Percentiles rank a stretch among this genome's conserved stretches.
phyloP scores from a whole-genome alignment of 345 rosid genomes.

The Turnera subulata region DNA sequence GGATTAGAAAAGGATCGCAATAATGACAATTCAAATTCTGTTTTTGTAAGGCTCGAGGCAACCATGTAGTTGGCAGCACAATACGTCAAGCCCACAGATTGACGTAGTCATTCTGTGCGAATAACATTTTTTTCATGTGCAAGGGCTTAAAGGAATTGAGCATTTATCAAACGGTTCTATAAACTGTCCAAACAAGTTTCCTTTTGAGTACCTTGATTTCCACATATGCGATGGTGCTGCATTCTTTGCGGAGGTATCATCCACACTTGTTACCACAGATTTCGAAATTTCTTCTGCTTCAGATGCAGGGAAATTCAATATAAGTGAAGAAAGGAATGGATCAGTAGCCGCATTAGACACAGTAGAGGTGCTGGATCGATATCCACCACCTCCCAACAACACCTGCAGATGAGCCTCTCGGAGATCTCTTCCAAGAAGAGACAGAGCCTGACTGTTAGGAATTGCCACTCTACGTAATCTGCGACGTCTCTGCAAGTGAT shows the following conservation, averaged over 20 bases:
- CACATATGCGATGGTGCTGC: constrained; percentile 38
- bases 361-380: constrained; percentile 39
- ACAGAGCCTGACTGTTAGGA: constrained; percentile 53
- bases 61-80: too few species aligned
- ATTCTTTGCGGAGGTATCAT: constrained; percentile 29
- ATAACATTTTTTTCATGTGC: too few species aligned
- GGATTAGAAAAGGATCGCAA: too few species aligned
- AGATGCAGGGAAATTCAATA: constrained; percentile 47
- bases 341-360: constrained; percentile 44
- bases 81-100: too few species aligned
- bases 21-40: too few species aligned
- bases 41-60: too few species aligned
- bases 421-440: constrained; percentile 57
- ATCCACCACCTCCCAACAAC: constrained; percentile 52
- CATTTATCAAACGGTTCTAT: not conserved
- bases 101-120: too few species aligned
- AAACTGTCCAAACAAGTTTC: not conserved
- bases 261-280: constrained; percentile 31
- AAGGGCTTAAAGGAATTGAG: too few species aligned
- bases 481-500: constrained; percentile 59
- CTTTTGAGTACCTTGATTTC: constrained; percentile 44
- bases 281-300: constrained; percentile 51
- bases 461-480: constrained; percentile 54
- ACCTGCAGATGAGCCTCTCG: constrained; percentile 63
- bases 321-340: constrained; percentile 53